Base-by-base conservation (phyloP, 495 filamentous ascomycete species). In the Penicillium ochrochloron region DNA sequence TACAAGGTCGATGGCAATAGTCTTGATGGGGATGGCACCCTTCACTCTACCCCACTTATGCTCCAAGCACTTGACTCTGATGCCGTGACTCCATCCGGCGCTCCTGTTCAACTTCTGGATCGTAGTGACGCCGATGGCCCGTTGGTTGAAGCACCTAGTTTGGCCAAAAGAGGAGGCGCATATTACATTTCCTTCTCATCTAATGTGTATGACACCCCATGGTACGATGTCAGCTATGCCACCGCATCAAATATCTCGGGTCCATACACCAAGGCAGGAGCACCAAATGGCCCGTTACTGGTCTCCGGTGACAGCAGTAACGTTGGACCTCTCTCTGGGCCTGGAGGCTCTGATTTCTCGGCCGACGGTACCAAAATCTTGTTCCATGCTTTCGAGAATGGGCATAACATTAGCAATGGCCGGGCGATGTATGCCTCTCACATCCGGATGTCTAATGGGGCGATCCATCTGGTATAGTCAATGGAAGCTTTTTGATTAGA, bases 1-100 rank as follows among this genome's bases (percentile, higher is more conserved):
- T 79, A 74, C 72, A 88, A 88, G 66, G 69, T 86, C 33, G 85
- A 88, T 66, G 84, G 84, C 31, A 85, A 84, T 64, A 73, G 74
- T 59, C 62, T 83, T 19, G 82, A 84, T 14, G 66, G 77, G 34
- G 83, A 84, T 27, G 84, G 83, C 25, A 65, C 62, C 39, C 64
- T 73, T 23, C 66, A 73, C 15, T 37, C 73, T 9, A 86, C 84
- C 33, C 83, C 84, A 3, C 77, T 86, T 52, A 78, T 86, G 76
- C 70, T 86, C 27, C 84, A 86, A 63, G 66, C 76, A 56, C 74
- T 86, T 15, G 69, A 62, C 17, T 67, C 66, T 1, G 82, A 86
- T 66, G 85, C 82, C 7, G 70, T 80, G 17, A 83, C 78, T 12
- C 66, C 67, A n/a, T 62, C 74, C 11, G 84, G 81, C 37, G 63